Conservation (phyloP, 1,284 basidiomycete genomes). For the Ustilago xerochloae region DNA sequence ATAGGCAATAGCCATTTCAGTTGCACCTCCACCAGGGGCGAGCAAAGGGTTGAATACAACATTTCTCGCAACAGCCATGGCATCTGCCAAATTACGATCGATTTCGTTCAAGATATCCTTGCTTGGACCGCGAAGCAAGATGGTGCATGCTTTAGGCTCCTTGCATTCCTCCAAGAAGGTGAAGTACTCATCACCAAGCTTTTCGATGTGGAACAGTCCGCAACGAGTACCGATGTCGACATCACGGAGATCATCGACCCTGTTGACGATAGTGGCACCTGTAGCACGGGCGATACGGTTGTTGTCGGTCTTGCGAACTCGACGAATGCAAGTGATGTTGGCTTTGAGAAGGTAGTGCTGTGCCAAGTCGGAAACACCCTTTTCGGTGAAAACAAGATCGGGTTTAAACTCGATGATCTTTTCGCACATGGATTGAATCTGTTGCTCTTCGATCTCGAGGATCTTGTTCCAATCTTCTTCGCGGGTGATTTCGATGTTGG, state of each 20-base stretch:
- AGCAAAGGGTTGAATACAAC: conserved; percentile 94
- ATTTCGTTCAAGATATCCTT: conserved; percentile 99
- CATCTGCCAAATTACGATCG: conserved; percentile 95
- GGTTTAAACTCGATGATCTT: conserved; percentile 93
- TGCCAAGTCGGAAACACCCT: conserved; percentile 92
- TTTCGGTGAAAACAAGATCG: conserved; percentile 95
- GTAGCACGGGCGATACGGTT: conserved; percentile 96
- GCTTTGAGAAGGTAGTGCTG: conserved; percentile 91
- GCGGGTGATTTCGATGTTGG: conserved; percentile 97
- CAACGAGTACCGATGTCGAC: conserved; percentile 90
- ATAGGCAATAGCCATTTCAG: conserved; percentile 96
- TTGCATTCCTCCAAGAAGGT: conserved; percentile 93
- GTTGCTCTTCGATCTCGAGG: conserved; percentile 96
- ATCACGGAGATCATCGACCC: conserved; percentile 92
- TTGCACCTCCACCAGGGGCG: conserved; percentile 93
- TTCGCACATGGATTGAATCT: conserved; percentile 88
- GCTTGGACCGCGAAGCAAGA: conserved; percentile 95
- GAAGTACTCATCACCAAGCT: conserved; percentile 97
- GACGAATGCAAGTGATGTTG: conserved; percentile 89
- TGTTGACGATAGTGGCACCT: conserved; percentile 95
- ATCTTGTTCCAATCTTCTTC: conserved; percentile 93
- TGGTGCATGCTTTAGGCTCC: conserved; percentile 96
- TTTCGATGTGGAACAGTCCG: conserved; percentile 94
- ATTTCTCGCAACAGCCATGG: conserved; percentile 96
- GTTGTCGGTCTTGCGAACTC: conserved; percentile 97